Evolutionary conservation across 2,329 filamentous ascomycete genomes (phyloP), one percentile per base, ranked within the genome.

Genomic region (Penicillium digitatum): DNA sequence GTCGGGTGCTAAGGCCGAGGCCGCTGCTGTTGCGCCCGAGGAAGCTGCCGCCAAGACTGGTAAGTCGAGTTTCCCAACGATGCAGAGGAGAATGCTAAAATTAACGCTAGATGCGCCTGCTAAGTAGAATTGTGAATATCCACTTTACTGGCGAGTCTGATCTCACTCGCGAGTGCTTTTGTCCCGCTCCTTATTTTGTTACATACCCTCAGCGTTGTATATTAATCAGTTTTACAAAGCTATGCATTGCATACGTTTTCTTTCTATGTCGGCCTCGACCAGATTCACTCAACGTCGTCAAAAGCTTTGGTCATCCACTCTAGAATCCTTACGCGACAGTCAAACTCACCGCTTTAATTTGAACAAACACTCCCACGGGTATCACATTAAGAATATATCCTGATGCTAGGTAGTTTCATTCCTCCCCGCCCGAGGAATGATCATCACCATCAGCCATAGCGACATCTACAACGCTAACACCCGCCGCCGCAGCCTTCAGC

Each of bases 401-500:
- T 40, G 27, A 20, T 29, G 31, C 24, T 40, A 24, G 7, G 38
- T 35, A 27, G 14, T 18, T 27, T 47, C 38, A 52, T 43, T 44
- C 60, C 51, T 61, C 56, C 14, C 39, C 55, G 1, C 46, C 62
- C 3, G 64, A 63, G 22, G 55, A 64, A 47, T 59, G 59, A 27
- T 43, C 61, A 45, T 61, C 61, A 7, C 35, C 56, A 35, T 60
- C 61, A 2, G 42, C 51, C 54, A 65, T 62, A 6, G 48, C 24
- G n/a, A 53, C 32, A 56, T 61, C 62, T 27, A 48, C 60, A 39
- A 58, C 52, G 2, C 47, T 51, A 12, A 55, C 27, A 40, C 52
- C 62, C 12, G 64, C 66, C 6, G 67, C 62, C 0, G 68, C 62
- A 32, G 71, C 71, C 52, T 74, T 74, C 54, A 61, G 56, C 47